A percentile compares a stretch with the other conserved stretches of the same genome.
phyloP scores from a whole-genome alignment of 1,284 basidiomycete species.

The Marasmius sp. region DNA sequence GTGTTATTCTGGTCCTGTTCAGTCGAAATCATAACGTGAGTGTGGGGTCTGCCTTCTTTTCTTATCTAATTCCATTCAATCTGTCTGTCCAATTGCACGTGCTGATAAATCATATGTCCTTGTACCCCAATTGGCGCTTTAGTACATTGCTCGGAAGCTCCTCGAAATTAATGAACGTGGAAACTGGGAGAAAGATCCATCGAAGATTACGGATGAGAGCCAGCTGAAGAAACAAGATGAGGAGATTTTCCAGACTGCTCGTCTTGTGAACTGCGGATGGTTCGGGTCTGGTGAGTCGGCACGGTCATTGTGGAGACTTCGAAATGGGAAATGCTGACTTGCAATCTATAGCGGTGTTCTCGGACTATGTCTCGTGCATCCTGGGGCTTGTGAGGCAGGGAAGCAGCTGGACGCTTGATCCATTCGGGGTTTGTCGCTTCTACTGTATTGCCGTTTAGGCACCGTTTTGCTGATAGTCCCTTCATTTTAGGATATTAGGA shows the following conservation, averaged over 20 bases:
- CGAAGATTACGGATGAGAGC: conserved; percentile 31
- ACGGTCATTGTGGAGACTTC: not conserved
- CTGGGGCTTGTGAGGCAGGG: conserved; percentile 71
- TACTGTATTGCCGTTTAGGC: not conserved
- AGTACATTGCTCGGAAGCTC: conserved; percentile 81
- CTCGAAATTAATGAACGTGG: conserved; percentile 78
- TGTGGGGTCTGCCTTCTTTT: conserved; percentile 12
- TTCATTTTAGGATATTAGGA: conserved; percentile 56
- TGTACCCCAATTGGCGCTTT: not conserved
- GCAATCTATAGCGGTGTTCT: conserved; percentile 51
- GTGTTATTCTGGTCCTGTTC: conserved; percentile 76
- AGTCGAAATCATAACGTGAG: conserved; percentile 84
- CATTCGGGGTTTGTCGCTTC: conserved; percentile 51
- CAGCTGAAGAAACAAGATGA: conserved; percentile 66
- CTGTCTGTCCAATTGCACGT: too few species aligned
- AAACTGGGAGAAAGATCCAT: conserved; percentile 50
- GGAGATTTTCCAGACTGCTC: conserved; percentile 78
- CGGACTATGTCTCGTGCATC: conserved; percentile 76
- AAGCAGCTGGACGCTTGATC: conserved; percentile 68
- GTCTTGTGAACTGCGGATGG: conserved; percentile 77
- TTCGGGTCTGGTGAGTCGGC: conserved; percentile 50
- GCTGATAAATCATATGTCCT: not conserved
- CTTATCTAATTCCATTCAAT: not conserved
- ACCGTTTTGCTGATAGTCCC: not conserved
- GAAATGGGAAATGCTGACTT: not conserved